Evolutionary conservation across 495 filamentous ascomycete species (phyloP).

Genomic region (Aspergillus heteromorphus): DNA sequence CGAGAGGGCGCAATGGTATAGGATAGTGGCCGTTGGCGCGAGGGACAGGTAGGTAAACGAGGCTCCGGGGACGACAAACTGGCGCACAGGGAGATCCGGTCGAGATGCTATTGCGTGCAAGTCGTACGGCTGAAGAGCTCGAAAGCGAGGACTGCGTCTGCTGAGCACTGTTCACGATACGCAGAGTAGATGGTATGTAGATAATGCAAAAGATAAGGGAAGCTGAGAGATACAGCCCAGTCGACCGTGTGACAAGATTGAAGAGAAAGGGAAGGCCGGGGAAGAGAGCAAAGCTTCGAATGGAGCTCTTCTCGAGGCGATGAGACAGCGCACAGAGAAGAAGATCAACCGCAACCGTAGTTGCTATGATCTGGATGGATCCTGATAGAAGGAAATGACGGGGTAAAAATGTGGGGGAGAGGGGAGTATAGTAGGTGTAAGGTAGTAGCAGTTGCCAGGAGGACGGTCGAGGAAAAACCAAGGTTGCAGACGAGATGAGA

Average conservation of each 20-base stretch:
- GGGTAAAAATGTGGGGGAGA: neutral
- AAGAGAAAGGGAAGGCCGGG: neutral
- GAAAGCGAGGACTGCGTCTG: conserved; percentile 2
- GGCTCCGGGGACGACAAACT: neutral
- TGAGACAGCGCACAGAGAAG: neutral
- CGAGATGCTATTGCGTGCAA: conserved; percentile 9
- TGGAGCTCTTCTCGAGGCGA: neutral
- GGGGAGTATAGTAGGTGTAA: neutral
- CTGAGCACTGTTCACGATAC: conserved; percentile 2
- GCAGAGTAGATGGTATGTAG: conserved; percentile 12
- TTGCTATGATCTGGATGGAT: neutral
- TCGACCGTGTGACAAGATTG: conserved; percentile 9
- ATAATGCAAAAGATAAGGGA: conserved; percentile 5
- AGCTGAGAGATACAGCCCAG: conserved; percentile 2
- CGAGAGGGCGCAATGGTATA: conserved; percentile 15
- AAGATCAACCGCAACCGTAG: neutral
- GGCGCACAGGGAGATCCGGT: neutral
- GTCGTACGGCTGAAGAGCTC: conserved; percentile 8
- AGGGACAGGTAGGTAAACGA: neutral
- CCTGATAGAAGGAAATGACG: neutral
- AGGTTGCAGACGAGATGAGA: conserved; percentile 1
- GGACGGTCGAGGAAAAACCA: neutral
- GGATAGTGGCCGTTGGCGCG: neutral
- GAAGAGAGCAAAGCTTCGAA: neutral
- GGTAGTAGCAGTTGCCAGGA: neutral